Conservation (phyloP, 2,329 filamentous ascomycete species). For the Apiospora phragmitis region DNA sequence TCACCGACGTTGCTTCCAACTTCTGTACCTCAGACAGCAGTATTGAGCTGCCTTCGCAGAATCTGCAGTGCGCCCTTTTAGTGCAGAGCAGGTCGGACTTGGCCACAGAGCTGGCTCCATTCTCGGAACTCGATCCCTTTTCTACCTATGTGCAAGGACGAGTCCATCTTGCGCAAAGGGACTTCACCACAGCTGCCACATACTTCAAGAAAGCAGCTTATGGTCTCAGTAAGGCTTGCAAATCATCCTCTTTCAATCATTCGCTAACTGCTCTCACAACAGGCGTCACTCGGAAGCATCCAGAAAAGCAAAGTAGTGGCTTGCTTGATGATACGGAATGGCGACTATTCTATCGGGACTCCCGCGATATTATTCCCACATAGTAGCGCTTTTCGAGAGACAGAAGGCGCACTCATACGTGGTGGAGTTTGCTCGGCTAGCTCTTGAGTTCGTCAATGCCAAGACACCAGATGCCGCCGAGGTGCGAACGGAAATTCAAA, state of each 20-base stretch:
- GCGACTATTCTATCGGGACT: conserved; percentile 70
- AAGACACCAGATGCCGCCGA: conserved; percentile 35
- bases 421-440: conserved; percentile 77
- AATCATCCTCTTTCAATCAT: neutral
- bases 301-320: conserved; percentile 58
- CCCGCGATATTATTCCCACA: conserved; percentile 82
- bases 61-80: conserved; percentile 63
- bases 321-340: conserved; percentile 78
- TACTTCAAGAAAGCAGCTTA: conserved; percentile 83
- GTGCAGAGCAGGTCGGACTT: conserved; percentile 61
- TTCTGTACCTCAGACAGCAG: conserved; percentile 65
- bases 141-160: conserved; percentile 84
- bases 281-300: conserved; percentile 46
- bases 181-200: conserved; percentile 70
- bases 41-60: conserved; percentile 61
- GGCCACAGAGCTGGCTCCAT: conserved; percentile 56
- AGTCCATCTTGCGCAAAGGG: conserved; percentile 70
- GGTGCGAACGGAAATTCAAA: conserved; percentile 71
- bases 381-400: conserved; percentile 79
- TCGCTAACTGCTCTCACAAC: neutral
- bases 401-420: conserved; percentile 77
- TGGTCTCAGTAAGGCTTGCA: conserved; percentile 71
- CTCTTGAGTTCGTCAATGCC: conserved; percentile 62
- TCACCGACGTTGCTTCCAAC: conserved; percentile 68
- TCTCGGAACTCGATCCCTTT: conserved; percentile 59